Evolutionary conservation across 768 basidiomycete genomes (phyloP), one percentile per base, ranked within the genome.

Genomic region (Leccinum ochraceum): DNA sequence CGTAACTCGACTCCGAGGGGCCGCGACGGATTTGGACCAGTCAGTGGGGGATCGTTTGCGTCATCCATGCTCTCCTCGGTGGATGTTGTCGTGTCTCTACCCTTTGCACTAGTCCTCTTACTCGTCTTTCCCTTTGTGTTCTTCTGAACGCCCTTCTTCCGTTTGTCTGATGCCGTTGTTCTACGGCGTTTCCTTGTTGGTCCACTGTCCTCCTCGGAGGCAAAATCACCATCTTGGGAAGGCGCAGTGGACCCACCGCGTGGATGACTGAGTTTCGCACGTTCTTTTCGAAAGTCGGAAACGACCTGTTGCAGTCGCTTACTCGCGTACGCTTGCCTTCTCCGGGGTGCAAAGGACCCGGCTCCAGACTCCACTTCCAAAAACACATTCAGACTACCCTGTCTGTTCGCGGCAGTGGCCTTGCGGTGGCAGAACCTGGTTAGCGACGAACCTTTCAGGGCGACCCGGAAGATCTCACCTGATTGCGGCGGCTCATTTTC

Each of bases 231-330:
- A 60, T 70, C 72, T 67, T 68, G 58, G 60, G 72, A 69, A 54
- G 61, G 57, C 2, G 28, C 61, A 49, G 60, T 60, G 17, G 67
- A 61, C 54, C 57, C 63, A 51, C 37, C 53, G 14, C 48, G 56
- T 65, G 59, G 65, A 30, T 57, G 67, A 49, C 66, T 64, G 30
- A 42, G 32, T 59, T 66, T 59, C n/a, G 64, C 54, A 52, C 67
- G 76, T 62, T 76, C 68, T 62, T 85, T 88, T 58, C 91, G 81
- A 69, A 89, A 92, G 60, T 91, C 90, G 28, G 84, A 80, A n/a
- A 94, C 88, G 9, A 94, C 89, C 70, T 93, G 82, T 70, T 96
- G 92, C 60, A 97, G 76, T 8, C 95, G 84, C 74, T 93, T 95
- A 72, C 90, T 92, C 3, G 88, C 77, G 66, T 95, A 95, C 4